A percentile compares a stretch with the other conserved stretches of the same genome.
These are phyloP conservation scores for Zygoascus sp. DNA, from an alignment of 1,139 yeast genomes.

Conservation along the genomic window DNA sequence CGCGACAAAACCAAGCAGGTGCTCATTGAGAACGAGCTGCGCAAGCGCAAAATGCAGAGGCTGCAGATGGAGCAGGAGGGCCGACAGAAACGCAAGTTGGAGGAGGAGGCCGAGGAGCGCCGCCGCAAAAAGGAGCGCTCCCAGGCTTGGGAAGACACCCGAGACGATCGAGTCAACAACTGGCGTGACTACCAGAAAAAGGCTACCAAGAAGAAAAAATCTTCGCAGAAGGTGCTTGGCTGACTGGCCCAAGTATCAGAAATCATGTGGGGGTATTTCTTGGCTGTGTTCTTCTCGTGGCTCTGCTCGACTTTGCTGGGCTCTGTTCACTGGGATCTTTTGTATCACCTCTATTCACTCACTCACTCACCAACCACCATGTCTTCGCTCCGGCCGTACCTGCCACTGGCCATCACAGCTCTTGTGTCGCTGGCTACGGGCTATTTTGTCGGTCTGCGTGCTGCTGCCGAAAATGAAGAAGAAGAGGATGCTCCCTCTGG, in stretches of 20 bases:
- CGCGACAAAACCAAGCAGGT: constrained; percentile 40
- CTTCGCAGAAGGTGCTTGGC: constrained; percentile 33
- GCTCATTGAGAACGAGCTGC: constrained; percentile 42
- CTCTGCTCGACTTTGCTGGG: no score
- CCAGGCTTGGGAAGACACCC: constrained; percentile 56
- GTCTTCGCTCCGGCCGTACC: not conserved
- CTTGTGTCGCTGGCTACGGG: not conserved
- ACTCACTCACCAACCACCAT: not conserved
- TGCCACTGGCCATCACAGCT: constrained; percentile 1
- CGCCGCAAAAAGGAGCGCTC: constrained; percentile 42
- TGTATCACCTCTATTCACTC: constrained; percentile 56
- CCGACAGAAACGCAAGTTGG: constrained; percentile 37
- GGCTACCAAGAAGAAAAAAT: constrained; percentile 41
- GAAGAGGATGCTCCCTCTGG: constrained; percentile 20
- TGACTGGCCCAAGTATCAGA: no score
- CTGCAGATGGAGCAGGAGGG: constrained; percentile 42
- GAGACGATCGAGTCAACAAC: constrained; percentile 55
- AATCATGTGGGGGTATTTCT: no score
- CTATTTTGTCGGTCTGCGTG: not conserved
- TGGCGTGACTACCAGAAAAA: constrained; percentile 55
- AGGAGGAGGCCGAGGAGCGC: constrained; percentile 40
- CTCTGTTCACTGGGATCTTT: constrained; percentile 76
- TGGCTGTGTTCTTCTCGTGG: no score
- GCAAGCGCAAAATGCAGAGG: constrained; percentile 39
- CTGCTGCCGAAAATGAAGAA: not conserved